Base-by-base conservation (phyloP, 768 basidiomycete species). In the Baorangia bicolor region DNA sequence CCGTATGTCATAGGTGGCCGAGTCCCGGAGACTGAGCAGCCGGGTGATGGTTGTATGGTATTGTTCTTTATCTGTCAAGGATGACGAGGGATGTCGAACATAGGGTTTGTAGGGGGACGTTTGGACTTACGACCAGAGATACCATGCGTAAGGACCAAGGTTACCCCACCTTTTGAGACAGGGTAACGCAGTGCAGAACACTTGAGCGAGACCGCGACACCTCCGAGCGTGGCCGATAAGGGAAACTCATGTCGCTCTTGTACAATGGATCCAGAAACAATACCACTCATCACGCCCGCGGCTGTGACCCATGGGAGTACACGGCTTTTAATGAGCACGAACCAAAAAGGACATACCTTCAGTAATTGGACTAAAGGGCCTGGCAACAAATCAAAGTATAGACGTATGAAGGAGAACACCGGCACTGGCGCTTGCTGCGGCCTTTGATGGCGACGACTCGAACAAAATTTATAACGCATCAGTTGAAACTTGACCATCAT, bases 141-240 rank as follows among this genome's bases (percentile, higher is more conserved):
- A 2, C 69, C 69, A 41, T 71, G 69, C 1, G 65, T 64, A 45
- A 71, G 37, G 20, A 71, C 45, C 10, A 71, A 49, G 13, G 71
- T 71, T n/a, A 59, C 10, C 4, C 69, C 69, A 9, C 38, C 4
- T 23, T 47, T 46, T 1, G 66, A 69, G 28, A 72, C 49, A 16
- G 69, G 59, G 38, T 70, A 70, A 18, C 65, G 59, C 50, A 66
- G 23, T 3, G 69, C 69, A 13, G 61, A 23, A 31, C 70, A 70
- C 43, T 52, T 43, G 40, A 70, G 51, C 4, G 57, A 53, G 14
- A 43, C 53, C 11, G 50, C 35, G 31, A 41, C 40, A 2, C 58
- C 63, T 27, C 58, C 60, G 4, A 70, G 53, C 10, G 62, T 70
- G 0, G 59, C 50, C 4, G 20, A 45, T 12, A 67, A 31, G 3